Evolutionary conservation across 148 eudicot genomes (phyloP), one percentile per base, ranked within the genome.

Genomic region (Cornus suecica): DNA sequence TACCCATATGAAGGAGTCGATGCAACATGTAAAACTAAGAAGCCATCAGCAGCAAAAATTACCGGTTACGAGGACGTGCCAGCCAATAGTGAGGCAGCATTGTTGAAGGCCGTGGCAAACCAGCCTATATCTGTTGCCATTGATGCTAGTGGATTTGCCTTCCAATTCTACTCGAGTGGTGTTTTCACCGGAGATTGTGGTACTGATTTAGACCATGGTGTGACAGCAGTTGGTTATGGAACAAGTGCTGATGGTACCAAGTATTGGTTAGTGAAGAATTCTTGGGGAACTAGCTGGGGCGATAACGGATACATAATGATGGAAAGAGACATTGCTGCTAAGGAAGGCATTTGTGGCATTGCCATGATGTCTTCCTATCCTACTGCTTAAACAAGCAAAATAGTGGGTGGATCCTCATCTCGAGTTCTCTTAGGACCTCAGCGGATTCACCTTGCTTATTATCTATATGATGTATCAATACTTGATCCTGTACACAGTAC

Each of bases 101-200:
- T 77, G 42, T 27, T 73, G 48, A 26, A 67, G 31, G 84, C 84
- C 9, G 78, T 77, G 66, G 77, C 78, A 8, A 63, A 29, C 23
- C 80, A 81, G 30, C 80, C 84, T 0, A 68, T 81, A n/a, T 77
- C 82, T 26, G 82, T 80, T 9, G 73, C 82, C 25, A 74, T 74
- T 3, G 78, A 80, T 65, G 82, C 74, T 61, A 71, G 68, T 65
- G 71, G 74, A 54, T 51, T 23, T 22, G 70, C 48, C 31, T 80
- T 80, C 15, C 82, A 80, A 65, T 56, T 80, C 7, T 80, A 80
- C 75, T 42, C 70, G 15, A 75, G 66, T n/a, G 82, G 82, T 48
- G 75, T 74, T 62, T 74, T 74, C 52, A n/a, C 58, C 4, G 78
- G 75, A 24, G 32, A 63, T 34, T 80, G 82, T 22, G 78, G 82